A percentile compares a stretch with the other conserved stretches of the same genome.
Evolutionary conservation across 495 filamentous ascomycete genomes (phyloP).

Genomic region (Zalerion maritima): DNA sequence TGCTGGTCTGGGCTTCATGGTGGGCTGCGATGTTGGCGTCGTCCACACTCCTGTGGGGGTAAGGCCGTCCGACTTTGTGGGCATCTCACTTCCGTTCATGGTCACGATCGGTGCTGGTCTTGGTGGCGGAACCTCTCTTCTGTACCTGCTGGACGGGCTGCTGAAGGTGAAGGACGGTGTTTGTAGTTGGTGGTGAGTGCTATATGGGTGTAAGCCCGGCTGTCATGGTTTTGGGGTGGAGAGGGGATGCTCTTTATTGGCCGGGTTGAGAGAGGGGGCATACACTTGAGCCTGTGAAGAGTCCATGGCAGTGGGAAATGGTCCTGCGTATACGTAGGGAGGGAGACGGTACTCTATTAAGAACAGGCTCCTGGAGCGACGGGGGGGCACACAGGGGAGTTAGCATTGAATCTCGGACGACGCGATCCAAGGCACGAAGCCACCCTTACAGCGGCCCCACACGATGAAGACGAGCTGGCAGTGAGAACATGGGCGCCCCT

Average conservation of each 20-base stretch:
- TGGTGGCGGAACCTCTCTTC: slow-evolving; percentile 21
- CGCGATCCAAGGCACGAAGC: slow-evolving; percentile 3
- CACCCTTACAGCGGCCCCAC: too few relatives aligned
- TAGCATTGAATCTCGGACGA: slow-evolving; percentile 19
- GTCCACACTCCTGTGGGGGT: slow-evolving; percentile 27
- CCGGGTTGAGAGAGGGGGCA: too few relatives aligned
- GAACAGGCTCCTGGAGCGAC: slow-evolving; percentile 15
- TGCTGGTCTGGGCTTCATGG: slow-evolving; percentile 33
- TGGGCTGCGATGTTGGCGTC: slow-evolving; percentile 26
- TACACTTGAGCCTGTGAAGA: slow-evolving; percentile 28
- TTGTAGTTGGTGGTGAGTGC: slow-evolving; percentile 29
- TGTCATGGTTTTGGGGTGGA: slow-evolving; percentile 5
- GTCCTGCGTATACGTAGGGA: slow-evolving; percentile 14
- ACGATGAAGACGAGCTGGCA: too few relatives aligned
- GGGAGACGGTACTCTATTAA: slow-evolving; percentile 22
- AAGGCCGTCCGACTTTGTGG: slow-evolving; percentile 22
- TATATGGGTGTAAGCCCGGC: slow-evolving; percentile 16
- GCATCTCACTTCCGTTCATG: slow-evolving; percentile 27
- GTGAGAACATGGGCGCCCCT: too few relatives aligned
- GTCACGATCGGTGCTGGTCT: slow-evolving; percentile 20
- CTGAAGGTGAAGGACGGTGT: slow-evolving; percentile 26
- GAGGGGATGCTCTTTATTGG: too few relatives aligned
- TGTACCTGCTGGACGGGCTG: slow-evolving; percentile 21
- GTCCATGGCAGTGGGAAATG: slow-evolving; percentile 31
- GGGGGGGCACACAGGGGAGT: too few relatives aligned